Percentiles rank a stretch among this genome's conserved stretches.
Conservation (phyloP, 1,139 yeast species). For the Diutina rugosa region DNA sequence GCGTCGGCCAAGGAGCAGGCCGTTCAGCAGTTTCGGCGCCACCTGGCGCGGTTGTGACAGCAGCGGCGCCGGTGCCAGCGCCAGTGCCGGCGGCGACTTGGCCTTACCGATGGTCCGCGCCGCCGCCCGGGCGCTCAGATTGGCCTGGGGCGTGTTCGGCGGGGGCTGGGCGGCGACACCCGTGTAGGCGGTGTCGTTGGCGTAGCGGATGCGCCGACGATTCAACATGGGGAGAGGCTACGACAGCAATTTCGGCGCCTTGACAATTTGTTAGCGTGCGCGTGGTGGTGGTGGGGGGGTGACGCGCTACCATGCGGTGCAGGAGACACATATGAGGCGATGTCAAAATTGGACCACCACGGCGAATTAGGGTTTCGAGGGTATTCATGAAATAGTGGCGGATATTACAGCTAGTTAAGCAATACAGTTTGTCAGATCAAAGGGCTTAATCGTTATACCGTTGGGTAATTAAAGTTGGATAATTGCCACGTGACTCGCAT, state of each 20-base stretch:
- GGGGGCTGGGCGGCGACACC: background rate
- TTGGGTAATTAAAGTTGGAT: background rate
- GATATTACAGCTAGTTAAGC: too few relatives aligned
- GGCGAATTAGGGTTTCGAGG: too few relatives aligned
- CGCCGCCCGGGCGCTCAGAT: background rate
- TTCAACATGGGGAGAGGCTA: background rate
- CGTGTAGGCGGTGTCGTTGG: background rate
- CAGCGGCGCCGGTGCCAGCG: background rate
- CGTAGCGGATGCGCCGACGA: conserved; percentile 1
- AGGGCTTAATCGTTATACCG: too few relatives aligned
- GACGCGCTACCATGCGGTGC: background rate
- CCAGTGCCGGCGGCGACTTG: background rate
- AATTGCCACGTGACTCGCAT: background rate
- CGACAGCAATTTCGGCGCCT: background rate
- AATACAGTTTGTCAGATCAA: too few relatives aligned
- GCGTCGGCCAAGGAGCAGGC: conserved; percentile 2
- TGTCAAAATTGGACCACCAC: too few relatives aligned
- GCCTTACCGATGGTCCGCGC: background rate
- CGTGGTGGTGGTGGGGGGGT: background rate
- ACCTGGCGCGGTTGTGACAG: background rate
- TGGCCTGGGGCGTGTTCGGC: background rate
- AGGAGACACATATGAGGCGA: background rate
- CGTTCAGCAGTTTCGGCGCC: background rate
- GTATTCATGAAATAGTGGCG: too few relatives aligned
- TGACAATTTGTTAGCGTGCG: background rate